These are phyloP conservation scores for Vigna radiata DNA, from an alignment of 306 rosid genomes.

Conservation along the genomic window DNA sequence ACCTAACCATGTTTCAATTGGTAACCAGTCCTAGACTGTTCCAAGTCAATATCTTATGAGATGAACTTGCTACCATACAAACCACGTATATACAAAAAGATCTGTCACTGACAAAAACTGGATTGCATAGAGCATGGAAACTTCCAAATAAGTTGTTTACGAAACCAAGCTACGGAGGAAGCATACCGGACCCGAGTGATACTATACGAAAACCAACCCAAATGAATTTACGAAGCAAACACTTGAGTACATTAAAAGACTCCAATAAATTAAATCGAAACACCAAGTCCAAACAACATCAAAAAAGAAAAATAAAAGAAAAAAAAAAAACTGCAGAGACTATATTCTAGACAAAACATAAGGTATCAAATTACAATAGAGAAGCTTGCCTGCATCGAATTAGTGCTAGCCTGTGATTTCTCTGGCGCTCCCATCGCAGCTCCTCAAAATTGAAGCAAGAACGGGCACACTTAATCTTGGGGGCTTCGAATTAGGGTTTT, in stretches of 20 bases:
- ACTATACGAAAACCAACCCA: conserved; percentile 20
- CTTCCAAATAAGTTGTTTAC: conserved; percentile 5
- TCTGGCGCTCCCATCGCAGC: conserved; percentile 88
- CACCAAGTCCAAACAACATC: conserved; percentile 42
- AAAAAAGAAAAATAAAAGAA: neutral
- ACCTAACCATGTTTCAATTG: neutral
- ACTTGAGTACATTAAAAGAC: conserved; percentile 17
- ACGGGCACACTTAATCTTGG: conserved; percentile 43
- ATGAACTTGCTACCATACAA: conserved; percentile 17
- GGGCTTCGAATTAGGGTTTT: conserved; percentile 71
- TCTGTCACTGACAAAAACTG: neutral
- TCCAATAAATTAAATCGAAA: conserved; percentile 39
- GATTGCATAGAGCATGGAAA: conserved; percentile 14
- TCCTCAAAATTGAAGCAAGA: conserved; percentile 45
- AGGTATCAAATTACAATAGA: conserved; percentile 44
- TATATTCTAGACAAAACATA: conserved; percentile 48
- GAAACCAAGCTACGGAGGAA: neutral
- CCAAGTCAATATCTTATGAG: neutral
- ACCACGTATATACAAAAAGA: neutral
- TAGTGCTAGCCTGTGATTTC: conserved; percentile 72
- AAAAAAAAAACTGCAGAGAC: conserved; percentile 17
- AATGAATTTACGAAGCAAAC: conserved; percentile 17
- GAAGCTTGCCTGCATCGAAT: conserved; percentile 87
- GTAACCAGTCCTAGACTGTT: neutral
- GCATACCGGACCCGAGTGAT: conserved; percentile 8